Percentiles rank a stretch among this genome's conserved stretches.
Conservation (phyloP, 179 eudicot species). For the Corrigiola litoralis region DNA sequence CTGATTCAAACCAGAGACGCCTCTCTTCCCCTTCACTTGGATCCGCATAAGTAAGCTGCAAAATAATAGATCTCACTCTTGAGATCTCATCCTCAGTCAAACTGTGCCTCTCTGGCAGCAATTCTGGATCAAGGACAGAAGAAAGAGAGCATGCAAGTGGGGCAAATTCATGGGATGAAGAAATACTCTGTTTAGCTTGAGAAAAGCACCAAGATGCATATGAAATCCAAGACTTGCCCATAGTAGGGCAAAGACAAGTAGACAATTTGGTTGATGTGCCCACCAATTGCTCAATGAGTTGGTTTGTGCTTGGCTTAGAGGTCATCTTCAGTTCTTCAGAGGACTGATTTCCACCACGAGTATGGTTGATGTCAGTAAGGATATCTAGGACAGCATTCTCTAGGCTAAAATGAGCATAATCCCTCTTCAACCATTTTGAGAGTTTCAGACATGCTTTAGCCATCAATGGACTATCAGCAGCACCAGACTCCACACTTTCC, state of each 20-base stretch:
- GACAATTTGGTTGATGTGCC: slow-evolving; percentile 76
- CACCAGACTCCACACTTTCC: slow-evolving; percentile 32
- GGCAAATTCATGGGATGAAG: slow-evolving; percentile 33
- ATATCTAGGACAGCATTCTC: slow-evolving; percentile 49
- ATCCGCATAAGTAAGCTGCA: slow-evolving; percentile 39
- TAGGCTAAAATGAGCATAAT: slow-evolving; percentile 39
- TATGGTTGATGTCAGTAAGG: slow-evolving; percentile 36
- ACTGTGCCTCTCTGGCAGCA: slow-evolving; percentile 47
- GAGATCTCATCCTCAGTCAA: slow-evolving; percentile 72
- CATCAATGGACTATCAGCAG: slow-evolving; percentile 46
- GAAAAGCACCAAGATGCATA: slow-evolving; percentile 96
- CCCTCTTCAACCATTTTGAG: slow-evolving; percentile 64
- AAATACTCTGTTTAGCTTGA: slow-evolving; percentile 64
- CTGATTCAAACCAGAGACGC: slow-evolving; percentile 24
- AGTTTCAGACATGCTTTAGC: slow-evolving; percentile 96
- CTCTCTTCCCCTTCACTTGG: slow-evolving; percentile 29
- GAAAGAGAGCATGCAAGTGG: slow-evolving; percentile 55
- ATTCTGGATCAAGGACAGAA: slow-evolving; percentile 52
- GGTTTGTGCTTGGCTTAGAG: slow-evolving; percentile 33
- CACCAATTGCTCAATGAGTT: slow-evolving; percentile 62
- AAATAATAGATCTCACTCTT: slow-evolving; percentile 48
- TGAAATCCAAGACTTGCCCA: slow-evolving; percentile 91
- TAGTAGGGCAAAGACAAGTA: slow-evolving; percentile 72
- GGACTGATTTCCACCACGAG: slow-evolving; percentile 24
- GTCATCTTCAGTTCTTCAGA: slow-evolving; percentile 23